A percentile compares a stretch with the other conserved stretches of the same genome.
Conservation (phyloP, 2,329 filamentous ascomycete species). For the Hawksworthiomyces lignivorus region DNA sequence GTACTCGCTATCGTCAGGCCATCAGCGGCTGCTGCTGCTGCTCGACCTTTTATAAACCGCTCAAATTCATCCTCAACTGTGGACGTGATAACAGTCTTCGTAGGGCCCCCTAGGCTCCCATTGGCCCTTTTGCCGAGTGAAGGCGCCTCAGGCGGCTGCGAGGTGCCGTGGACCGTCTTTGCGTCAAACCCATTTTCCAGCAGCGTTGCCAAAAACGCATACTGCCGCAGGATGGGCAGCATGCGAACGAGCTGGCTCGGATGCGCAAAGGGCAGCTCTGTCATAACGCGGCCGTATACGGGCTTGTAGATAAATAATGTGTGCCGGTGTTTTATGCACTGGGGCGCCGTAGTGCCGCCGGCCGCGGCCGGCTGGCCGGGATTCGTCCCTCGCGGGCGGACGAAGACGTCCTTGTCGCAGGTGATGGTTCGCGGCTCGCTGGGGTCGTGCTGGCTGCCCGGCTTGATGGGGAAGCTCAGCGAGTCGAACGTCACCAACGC, state of each 20-base stretch:
- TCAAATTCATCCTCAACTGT: slow-evolving; percentile 21
- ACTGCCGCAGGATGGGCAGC: slow-evolving; percentile 68
- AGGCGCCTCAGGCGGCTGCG: slow-evolving; percentile 13
- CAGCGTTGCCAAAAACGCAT: slow-evolving; percentile 60
- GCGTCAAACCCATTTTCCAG: slow-evolving; percentile 53
- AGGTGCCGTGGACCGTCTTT: slow-evolving; percentile 11
- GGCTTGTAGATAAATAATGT: slow-evolving; percentile 64
- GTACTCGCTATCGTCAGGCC: too few species aligned
- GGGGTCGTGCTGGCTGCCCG: slow-evolving; percentile 42
- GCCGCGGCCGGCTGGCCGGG: neutral
- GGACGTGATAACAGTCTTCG: slow-evolving; percentile 11
- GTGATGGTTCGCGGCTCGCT: slow-evolving; percentile 51
- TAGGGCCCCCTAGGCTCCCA: slow-evolving; percentile 1
- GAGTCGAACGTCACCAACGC: slow-evolving; percentile 47
- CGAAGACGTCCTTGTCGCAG: slow-evolving; percentile 38
- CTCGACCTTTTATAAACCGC: slow-evolving; percentile 12
- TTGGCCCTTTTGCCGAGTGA: too few species aligned
- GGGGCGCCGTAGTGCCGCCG: slow-evolving; percentile 18
- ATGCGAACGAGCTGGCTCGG: slow-evolving; percentile 67
- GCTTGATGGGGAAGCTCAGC: slow-evolving; percentile 47
- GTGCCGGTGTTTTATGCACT: slow-evolving; percentile 46
- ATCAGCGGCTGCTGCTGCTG: too few species aligned
- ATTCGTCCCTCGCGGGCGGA: slow-evolving; percentile 15
- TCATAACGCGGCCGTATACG: slow-evolving; percentile 61
- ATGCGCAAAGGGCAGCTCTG: slow-evolving; percentile 67